phyloP scores from a whole-genome alignment of 345 rosid species.

The Passiflora organensis region DNA sequence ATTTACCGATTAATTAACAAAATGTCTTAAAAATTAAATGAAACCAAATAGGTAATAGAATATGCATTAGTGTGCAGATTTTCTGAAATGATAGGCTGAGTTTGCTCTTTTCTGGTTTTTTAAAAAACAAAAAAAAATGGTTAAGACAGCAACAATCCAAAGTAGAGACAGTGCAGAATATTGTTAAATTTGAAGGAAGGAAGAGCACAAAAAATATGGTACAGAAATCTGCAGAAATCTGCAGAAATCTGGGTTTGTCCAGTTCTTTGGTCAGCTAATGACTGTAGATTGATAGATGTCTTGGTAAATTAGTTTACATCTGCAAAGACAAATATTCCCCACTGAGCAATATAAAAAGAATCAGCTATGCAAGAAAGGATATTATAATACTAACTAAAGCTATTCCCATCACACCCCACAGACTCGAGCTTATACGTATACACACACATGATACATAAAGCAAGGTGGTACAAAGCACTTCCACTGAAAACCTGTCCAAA shows the following conservation, averaged over 20 bases:
- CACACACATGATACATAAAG: slow-evolving; percentile 12
- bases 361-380: not conserved
- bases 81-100: not conserved
- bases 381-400: not conserved
- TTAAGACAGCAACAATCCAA: too few relatives aligned
- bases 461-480: slow-evolving; percentile 31
- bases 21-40: too few relatives aligned
- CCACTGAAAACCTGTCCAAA: slow-evolving; percentile 37
- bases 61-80: too few relatives aligned
- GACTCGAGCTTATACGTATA: not conserved
- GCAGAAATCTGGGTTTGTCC: slow-evolving; percentile 1
- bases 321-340: slow-evolving; percentile 14
- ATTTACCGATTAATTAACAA: too few relatives aligned
- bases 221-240: not conserved
- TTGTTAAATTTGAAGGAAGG: not conserved
- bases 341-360: not conserved
- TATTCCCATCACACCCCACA: not conserved
- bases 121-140: not conserved
- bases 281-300: not conserved
- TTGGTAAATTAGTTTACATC: not conserved
- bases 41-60: too few relatives aligned
- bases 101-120: not conserved
- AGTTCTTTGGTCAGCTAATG: not conserved
- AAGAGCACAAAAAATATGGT: not conserved
- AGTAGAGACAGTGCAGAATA: not conserved